Conservation (phyloP, 768 basidiomycete species). For the Chiua virens region DNA sequence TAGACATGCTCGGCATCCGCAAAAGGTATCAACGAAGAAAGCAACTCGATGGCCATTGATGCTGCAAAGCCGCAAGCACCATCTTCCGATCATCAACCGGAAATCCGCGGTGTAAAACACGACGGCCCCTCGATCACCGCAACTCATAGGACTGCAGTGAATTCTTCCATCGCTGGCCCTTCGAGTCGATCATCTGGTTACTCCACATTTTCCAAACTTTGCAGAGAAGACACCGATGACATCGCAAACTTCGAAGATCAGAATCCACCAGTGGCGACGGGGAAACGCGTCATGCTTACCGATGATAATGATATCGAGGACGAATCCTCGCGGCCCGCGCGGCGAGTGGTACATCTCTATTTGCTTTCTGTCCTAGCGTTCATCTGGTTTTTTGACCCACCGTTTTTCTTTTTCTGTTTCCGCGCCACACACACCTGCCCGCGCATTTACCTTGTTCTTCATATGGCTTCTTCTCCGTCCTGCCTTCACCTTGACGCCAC, state of each 20-base stretch:
- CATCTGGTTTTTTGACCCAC: too few species aligned
- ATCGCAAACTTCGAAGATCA: constrained; percentile 25
- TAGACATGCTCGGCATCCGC: constrained; percentile 10
- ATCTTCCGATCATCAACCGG: constrained; percentile 14
- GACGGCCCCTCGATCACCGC: constrained; percentile 10
- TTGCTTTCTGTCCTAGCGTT: background rate
- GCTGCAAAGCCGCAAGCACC: constrained; percentile 10
- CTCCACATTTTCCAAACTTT: constrained; percentile 25
- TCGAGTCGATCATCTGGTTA: constrained; percentile 21
- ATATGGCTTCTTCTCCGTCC: background rate
- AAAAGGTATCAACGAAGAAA: constrained; percentile 13
- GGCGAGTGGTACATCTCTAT: constrained; percentile 24
- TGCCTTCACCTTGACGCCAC: constrained; percentile 8
- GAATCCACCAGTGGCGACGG: constrained; percentile 14
- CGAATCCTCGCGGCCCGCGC: constrained; percentile 25
- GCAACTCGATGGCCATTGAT: constrained; percentile 10
- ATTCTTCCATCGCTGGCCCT: constrained; percentile 10
- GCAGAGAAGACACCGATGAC: constrained; percentile 29
- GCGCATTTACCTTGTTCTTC: background rate
- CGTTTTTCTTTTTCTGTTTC: background rate
- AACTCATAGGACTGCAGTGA: constrained; percentile 7
- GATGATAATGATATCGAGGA: constrained; percentile 18
- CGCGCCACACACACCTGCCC: too few species aligned
- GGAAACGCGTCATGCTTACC: constrained; percentile 25
- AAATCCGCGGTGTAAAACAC: constrained; percentile 17